Evolutionary conservation across 495 filamentous ascomycete genomes (phyloP), one percentile per base, ranked within the genome.

Genomic region (Xylaria venustula): DNA sequence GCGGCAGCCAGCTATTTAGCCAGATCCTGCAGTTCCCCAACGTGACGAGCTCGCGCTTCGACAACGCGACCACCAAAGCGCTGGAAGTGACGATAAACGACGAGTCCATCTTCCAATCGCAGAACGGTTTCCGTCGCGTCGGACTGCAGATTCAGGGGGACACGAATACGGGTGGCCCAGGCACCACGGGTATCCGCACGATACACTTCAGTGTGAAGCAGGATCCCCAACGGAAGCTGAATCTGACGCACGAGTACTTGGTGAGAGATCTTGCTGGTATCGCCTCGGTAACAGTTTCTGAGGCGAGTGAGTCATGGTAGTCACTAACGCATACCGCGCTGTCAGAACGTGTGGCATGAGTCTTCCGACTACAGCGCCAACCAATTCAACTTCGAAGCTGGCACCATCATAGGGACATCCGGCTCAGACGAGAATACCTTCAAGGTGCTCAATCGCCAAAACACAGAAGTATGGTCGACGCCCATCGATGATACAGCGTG

Each of bases 191-290:
- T 28, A 68, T 80, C 53, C 80, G 77, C 53, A 83, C 83, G 12
- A 64, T 85, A 48, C 83, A 86, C 63, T 85, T 83, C 59, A 81
- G 78, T 54, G 66, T 85, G 3, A 77, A 71, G 67, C 74, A 77
- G 64, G 83, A 85, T 63, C 40, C 61, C 9, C 57, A 71, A 58
- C 68, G 77, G 12, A 66, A 74, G 17, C 69, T 85, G 66, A 85
- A 85, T 65, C 66, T 81, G 20, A 82, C 75, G 20, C 83, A 85
- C 47, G 78, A 85, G 68, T 86, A 85, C 45, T 68, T 84, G 54
- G 72, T 75, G 7, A 47, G 30, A n/a, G n/a, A n/a, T n/a, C n/a
- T n/a, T n/a, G n/a, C n/a, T n/a, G n/a, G n/a, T n/a, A n/a, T n/a
- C n/a, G n/a, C n/a, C n/a, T n/a, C 30, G 30, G 5, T 34, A 11